Conservation (phyloP, 108 stramenopile genomes). For the Skeletonema grethae region DNA sequence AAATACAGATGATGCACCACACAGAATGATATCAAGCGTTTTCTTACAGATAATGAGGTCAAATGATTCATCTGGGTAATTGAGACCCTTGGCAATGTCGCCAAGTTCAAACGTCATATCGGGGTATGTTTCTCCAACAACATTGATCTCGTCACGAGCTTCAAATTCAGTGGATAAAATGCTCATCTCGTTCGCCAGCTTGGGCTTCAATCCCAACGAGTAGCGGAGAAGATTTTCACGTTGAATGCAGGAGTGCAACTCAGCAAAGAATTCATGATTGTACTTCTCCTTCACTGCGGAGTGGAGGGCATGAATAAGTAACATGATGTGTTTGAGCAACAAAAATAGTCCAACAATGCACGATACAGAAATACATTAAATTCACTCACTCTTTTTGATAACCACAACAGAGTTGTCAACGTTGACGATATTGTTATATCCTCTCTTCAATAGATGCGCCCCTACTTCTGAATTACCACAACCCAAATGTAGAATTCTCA, state of each 20-base stretch:
- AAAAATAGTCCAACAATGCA: neutral
- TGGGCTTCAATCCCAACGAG: constrained; percentile 13
- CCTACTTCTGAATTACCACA: constrained; percentile 69
- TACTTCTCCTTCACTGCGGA: constrained; percentile 55
- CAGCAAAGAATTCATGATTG: constrained; percentile 33
- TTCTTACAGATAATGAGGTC: constrained; percentile 87
- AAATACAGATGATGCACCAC: constrained; percentile 51
- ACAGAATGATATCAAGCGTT: constrained; percentile 78
- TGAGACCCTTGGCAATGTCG: constrained; percentile 68
- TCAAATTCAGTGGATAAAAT: constrained; percentile 1
- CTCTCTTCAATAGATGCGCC: constrained; percentile 67
- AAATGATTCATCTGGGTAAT: constrained; percentile 69
- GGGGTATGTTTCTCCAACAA: neutral
- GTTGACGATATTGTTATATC: constrained; percentile 69
- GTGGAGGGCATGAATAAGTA: neutral
- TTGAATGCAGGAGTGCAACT: constrained; percentile 19
- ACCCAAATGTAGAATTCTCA: constrained; percentile 60
- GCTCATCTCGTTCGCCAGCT: neutral
- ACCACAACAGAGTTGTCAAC: constrained; percentile 79
- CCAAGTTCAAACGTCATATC: constrained; percentile 68
- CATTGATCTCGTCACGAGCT: constrained; percentile 35
- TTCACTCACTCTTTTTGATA: constrained; percentile 60
- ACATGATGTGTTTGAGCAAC: neutral
- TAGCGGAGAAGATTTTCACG: constrained; percentile 16
- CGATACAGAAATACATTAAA: neutral